Evolutionary conservation across 1,284 basidiomycete species (phyloP), one percentile per base, ranked within the genome.

Genomic region (Coriolopsis trogii): DNA sequence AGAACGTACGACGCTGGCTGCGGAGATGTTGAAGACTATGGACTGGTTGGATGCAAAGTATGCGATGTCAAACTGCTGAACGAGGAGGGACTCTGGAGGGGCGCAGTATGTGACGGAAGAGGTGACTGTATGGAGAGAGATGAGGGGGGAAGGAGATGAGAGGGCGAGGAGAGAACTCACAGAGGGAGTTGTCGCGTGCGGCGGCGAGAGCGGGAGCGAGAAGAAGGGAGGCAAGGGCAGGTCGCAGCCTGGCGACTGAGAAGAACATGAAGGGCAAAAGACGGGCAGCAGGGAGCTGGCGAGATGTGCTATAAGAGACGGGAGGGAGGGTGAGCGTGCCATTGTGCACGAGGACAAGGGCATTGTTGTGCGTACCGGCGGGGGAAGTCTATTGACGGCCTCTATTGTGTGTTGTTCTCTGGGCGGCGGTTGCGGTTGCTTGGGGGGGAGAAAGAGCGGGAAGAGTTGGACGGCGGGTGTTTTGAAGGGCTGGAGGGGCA

Each of bases 51-150:
- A 64, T 41, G 81, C 77, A 60, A 86, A 84, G 68, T 91, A 95
- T 8, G 81, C 75, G 52, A 95, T 73, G 63, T 93, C 85, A 66
- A 95, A 91, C 61, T 87, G 81, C 68, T 92, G 82, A 41, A 95
- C 79, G 61, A 93, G 82, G 56, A 95, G 78, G 29, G 84, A 81
- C 67, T 87, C 84, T 36, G 91, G 89, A 34, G 89, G 86, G 45
- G 87, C 76, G 71, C 93, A 95, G 69, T 95, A 95, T 16, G 91
- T 88, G 60, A 95, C 91, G 46, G 91, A 89, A 37, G 91, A 91
- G 33, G 93, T 92, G 70, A 87, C 87, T 89, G 57, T 39, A 30
- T 37, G 38, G 18, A 33, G 53, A 37, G 26, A 36, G 20, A n/a
- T 46, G 38, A 54, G 53, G n/a, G 47, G 45, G 33, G n/a, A 13